Percentiles rank a stretch among this genome's conserved stretches.
Evolutionary conservation across 1,284 basidiomycete genomes (phyloP).

Genomic region (Ganoderma boninense): DNA sequence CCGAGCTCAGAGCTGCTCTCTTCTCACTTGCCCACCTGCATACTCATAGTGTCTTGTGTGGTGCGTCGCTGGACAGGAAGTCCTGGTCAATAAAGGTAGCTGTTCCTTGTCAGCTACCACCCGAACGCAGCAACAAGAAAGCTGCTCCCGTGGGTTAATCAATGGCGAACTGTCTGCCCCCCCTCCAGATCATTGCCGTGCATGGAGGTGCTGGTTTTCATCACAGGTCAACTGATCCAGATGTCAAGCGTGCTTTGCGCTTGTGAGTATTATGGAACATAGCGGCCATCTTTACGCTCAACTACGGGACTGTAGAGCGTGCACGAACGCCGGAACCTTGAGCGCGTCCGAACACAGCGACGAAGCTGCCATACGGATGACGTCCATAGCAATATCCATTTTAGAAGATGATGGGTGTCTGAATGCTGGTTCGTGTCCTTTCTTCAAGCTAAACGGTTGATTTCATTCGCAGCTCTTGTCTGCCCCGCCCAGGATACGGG

Average conservation of each 20-base stretch:
- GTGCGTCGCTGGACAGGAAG: not conserved
- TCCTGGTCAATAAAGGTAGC: not conserved
- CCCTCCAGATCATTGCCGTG: slow-evolving; percentile 52
- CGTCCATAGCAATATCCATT: slow-evolving; percentile 58
- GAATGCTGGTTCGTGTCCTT: slow-evolving; percentile 64
- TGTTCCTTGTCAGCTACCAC: not conserved
- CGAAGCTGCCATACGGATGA: slow-evolving; percentile 49
- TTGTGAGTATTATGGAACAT: slow-evolving; percentile 47
- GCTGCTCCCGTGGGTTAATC: not conserved
- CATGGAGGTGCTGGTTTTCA: slow-evolving; percentile 78
- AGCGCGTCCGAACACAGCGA: slow-evolving; percentile 25
- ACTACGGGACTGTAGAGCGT: slow-evolving; percentile 50
- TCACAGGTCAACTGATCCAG: slow-evolving; percentile 48
- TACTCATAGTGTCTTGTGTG: not conserved
- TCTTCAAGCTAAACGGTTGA: not conserved
- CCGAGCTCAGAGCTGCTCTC: too few species aligned
- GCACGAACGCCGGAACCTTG: slow-evolving; percentile 45
- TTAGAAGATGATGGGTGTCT: slow-evolving; percentile 69
- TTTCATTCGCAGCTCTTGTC: not conserved
- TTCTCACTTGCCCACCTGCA: not conserved
- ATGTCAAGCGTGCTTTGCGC: slow-evolving; percentile 61
- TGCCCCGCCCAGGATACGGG: slow-evolving; percentile 61
- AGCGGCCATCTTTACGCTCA: not conserved
- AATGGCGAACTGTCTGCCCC: not conserved
- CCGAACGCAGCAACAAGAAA: not conserved